Percentiles rank a stretch among this genome's conserved stretches.
These are phyloP conservation scores for Oenanthe sinensis DNA, from an alignment of 129 eudicot genomes.

Conservation along the genomic window DNA sequence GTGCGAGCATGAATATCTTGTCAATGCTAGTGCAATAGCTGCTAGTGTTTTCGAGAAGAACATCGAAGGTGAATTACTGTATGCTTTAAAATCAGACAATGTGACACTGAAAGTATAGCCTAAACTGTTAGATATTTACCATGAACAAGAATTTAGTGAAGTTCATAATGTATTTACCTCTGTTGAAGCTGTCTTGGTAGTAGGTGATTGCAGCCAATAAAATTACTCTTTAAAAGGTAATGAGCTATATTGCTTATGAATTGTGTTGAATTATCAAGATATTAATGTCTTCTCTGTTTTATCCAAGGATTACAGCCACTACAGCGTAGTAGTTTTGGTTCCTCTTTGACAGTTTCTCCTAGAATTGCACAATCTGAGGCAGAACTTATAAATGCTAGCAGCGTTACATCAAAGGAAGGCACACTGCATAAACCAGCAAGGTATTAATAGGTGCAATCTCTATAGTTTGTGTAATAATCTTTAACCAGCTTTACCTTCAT, in stretches of 20 bases:
- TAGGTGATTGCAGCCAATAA: conserved; percentile 12
- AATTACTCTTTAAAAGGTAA: conserved; percentile 28
- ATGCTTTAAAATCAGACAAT: not conserved
- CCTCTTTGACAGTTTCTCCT: conserved; percentile 12
- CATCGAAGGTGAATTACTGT: conserved; percentile 6
- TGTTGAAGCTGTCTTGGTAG: conserved; percentile 10
- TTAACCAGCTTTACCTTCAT: conserved; percentile 10
- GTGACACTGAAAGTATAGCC: conserved; percentile 19
- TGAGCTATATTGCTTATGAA: not conserved
- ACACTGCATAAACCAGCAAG: conserved; percentile 60
- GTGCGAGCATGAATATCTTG: conserved; percentile 14
- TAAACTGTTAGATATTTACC: conserved; percentile 8
- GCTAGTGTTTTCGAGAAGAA: conserved; percentile 11
- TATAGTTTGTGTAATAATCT: not conserved
- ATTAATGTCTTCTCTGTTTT: conserved; percentile 10
- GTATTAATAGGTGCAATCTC: conserved; percentile 22
- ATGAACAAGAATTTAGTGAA: conserved; percentile 14
- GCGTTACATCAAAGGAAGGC: conserved; percentile 26
- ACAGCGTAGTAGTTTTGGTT: conserved; percentile 15
- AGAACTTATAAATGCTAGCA: conserved; percentile 1
- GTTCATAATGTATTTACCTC: conserved; percentile 22
- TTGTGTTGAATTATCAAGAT: not conserved
- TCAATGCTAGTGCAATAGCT: not conserved
- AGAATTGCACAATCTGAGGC: conserved; percentile 11
- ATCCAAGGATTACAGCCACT: conserved; percentile 45